Percentiles rank a stretch among this genome's conserved stretches.
phyloP scores from a whole-genome alignment of 73 alveolate genomes.

The Symbiodinium natans region DNA sequence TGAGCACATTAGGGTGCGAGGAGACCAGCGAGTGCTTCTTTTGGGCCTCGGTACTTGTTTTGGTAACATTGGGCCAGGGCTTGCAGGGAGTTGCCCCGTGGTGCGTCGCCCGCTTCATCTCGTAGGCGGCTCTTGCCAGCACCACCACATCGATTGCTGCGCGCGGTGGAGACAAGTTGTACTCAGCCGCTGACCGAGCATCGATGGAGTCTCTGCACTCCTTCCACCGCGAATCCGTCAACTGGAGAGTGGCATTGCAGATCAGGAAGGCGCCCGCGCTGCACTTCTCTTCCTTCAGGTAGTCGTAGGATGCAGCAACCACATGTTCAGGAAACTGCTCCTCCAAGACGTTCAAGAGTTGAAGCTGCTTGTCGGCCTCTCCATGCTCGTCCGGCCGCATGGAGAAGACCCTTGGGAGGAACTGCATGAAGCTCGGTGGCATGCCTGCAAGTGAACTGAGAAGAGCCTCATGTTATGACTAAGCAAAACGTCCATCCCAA shows the following conservation, averaged over 20 bases:
- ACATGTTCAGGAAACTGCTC: neutral
- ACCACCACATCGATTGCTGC: neutral
- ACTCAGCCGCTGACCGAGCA: neutral
- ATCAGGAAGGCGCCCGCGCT: neutral
- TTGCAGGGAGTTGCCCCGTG: neutral
- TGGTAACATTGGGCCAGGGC: neutral
- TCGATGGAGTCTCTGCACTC: neutral
- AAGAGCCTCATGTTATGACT: neutral
- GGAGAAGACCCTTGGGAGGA: neutral
- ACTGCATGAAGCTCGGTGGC: neutral
- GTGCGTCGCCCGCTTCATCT: neutral
- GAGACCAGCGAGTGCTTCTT: neutral
- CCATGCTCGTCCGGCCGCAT: neutral
- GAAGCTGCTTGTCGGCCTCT: neutral
- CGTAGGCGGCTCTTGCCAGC: neutral
- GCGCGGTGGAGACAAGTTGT: neutral
- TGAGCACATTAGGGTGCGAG: neutral
- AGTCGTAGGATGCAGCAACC: constrained; percentile 1
- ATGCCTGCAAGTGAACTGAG: neutral
- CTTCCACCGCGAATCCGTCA: neutral
- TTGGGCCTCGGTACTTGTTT: neutral
- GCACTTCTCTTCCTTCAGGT: neutral
- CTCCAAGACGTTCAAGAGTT: neutral
- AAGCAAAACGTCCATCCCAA: too few relatives aligned
- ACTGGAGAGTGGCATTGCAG: neutral